Conservation (phyloP, 1,284 basidiomycete genomes). For the Sparassis latifolia region DNA sequence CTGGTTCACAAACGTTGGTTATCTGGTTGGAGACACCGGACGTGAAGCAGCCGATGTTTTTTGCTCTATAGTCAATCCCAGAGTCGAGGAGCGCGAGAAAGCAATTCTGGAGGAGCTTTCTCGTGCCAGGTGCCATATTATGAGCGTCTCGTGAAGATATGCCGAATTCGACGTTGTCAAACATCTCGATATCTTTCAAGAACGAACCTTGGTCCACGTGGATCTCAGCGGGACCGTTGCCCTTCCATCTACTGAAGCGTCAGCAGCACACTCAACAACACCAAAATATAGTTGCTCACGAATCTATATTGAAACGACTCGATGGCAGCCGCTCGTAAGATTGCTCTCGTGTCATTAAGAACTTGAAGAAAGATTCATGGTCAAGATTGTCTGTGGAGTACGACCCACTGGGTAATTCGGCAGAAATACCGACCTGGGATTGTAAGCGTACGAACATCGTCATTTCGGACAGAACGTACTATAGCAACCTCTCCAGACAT, state of each 20-base stretch:
- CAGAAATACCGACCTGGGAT: conserved; percentile 30
- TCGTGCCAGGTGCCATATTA: conserved; percentile 29
- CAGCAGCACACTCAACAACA: neutral
- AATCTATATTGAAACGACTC: conserved; percentile 27
- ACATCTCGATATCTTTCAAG: conserved; percentile 29
- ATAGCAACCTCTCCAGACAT: too few species aligned
- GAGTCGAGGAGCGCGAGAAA: conserved; percentile 35
- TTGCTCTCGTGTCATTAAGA: conserved; percentile 28
- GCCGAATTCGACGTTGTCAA: conserved; percentile 36
- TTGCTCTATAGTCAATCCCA: conserved; percentile 33
- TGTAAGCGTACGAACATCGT: too few species aligned
- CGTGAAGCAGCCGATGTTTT: conserved; percentile 33
- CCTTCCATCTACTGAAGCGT: conserved; percentile 4
- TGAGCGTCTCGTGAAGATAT: conserved; percentile 31
- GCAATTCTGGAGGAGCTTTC: conserved; percentile 31
- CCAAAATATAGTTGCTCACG: conserved; percentile 16
- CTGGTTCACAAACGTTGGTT: conserved; percentile 8
- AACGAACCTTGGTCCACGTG: conserved; percentile 29
- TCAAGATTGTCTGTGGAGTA: conserved; percentile 25
- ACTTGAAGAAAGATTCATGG: conserved; percentile 29
- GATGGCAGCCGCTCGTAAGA: conserved; percentile 29
- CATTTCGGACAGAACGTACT: too few species aligned
- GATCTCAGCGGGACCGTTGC: conserved; percentile 20
- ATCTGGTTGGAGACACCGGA: conserved; percentile 19
- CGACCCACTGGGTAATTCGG: conserved; percentile 31